Conservation (phyloP, 164 flowering plant genomes). For the Stephania yunnanensis region DNA sequence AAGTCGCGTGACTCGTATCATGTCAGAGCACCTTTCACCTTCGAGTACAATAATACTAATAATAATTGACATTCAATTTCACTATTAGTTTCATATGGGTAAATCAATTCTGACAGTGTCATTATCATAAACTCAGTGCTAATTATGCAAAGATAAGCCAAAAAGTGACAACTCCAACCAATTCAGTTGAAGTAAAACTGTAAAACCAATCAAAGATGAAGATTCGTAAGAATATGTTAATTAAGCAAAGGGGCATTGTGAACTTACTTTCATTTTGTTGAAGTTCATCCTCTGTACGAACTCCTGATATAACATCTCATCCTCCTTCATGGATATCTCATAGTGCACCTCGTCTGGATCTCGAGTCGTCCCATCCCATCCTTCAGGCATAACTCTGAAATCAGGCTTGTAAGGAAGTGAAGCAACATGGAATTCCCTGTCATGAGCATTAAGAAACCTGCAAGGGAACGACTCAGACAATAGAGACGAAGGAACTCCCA, state of each 20-base stretch:
- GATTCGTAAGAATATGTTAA: neutral
- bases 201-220: no score
- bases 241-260: neutral
- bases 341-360: conserved; percentile 92
- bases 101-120: no score
- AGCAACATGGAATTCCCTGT: conserved; percentile 93
- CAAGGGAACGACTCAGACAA: conserved; percentile 11
- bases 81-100: no score
- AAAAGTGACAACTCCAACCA: no score
- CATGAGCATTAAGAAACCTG: conserved; percentile 78
- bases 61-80: no score
- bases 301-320: conserved; percentile 77
- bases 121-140: no score
- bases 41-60: no score
- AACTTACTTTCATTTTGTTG: conserved; percentile 71
- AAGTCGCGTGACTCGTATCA: no score
- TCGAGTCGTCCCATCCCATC: conserved; percentile 89
- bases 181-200: no score
- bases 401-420: conserved; percentile 91
- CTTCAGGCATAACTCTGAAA: conserved; percentile 97
- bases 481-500: neutral
- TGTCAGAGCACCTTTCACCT: no score
- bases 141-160: no score
- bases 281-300: conserved; percentile 75
- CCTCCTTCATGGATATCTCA: conserved; percentile 88